Conservation (phyloP, 768 basidiomycete species). For the Megacollybia marginata region DNA sequence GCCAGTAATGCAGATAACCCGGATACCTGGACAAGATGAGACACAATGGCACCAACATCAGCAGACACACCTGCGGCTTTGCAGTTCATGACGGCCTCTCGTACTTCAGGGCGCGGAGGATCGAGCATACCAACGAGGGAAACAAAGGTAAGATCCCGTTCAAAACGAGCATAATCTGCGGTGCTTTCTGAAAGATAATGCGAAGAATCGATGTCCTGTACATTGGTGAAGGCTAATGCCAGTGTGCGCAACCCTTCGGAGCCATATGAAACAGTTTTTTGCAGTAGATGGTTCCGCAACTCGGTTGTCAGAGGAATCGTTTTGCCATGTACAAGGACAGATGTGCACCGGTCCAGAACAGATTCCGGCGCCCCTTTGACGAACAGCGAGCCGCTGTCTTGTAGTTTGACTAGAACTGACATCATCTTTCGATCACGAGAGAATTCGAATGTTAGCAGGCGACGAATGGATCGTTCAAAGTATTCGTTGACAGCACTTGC, state of each 20-base stretch:
- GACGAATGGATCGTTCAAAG: constrained; percentile 67
- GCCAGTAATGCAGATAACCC: constrained; percentile 95
- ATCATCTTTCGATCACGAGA: constrained; percentile 98
- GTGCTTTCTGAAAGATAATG: constrained; percentile 79
- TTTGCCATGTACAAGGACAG: constrained; percentile 57
- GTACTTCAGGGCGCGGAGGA: constrained; percentile 92
- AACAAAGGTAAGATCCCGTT: constrained; percentile 88
- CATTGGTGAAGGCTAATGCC: constrained; percentile 82
- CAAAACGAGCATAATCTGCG: constrained; percentile 83
- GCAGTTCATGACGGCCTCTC: constrained; percentile 81
- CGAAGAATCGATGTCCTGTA: constrained; percentile 63
- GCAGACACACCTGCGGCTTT: constrained; percentile 51
- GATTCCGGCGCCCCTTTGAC: constrained; percentile 97
- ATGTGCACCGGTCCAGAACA: constrained; percentile 82
- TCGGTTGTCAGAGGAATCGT: constrained; percentile 57
- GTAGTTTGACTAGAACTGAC: constrained; percentile 83
- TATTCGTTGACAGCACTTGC: constrained; percentile 81
- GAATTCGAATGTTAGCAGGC: constrained; percentile 94
- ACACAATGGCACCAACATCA: no score
- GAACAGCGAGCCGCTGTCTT: constrained; percentile 69
- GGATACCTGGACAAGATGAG: constrained; percentile 40
- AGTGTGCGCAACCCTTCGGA: constrained; percentile 81
- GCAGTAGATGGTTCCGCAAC: constrained; percentile 53
- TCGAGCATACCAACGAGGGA: constrained; percentile 97
- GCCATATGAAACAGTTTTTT: constrained; percentile 68